Evolutionary conservation across 164 flowering plant species (phyloP).

Genomic region (Vitis rotundifolia): DNA sequence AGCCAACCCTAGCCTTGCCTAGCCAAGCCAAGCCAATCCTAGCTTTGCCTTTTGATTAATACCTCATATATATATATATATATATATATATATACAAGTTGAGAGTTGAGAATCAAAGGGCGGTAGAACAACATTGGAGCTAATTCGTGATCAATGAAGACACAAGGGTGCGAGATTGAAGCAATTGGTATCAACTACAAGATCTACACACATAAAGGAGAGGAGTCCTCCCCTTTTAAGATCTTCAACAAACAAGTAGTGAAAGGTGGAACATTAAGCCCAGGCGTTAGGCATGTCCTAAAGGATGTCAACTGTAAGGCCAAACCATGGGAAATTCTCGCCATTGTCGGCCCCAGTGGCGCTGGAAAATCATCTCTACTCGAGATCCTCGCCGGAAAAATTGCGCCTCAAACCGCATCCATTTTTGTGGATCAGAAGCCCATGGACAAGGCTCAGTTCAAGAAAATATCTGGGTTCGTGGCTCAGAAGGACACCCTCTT

Average conservation of each 20-base stretch:
- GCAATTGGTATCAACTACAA: constrained; percentile 78
- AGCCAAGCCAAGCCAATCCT: no score
- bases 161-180: constrained; percentile 87
- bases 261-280: constrained; percentile 6
- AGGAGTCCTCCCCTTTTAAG: constrained; percentile 31
- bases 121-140: no score
- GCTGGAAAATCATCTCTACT: constrained; percentile 88
- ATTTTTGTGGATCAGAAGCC: constrained; percentile 58
- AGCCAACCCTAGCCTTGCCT: no score
- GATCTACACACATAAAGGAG: constrained; percentile 29
- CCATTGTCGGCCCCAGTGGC: constrained; percentile 94
- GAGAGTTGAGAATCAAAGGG: no score
- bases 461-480: constrained; percentile 81
- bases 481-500: constrained; percentile 84
- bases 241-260: constrained; percentile 28
- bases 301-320: constrained; percentile 64
- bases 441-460: constrained; percentile 53
- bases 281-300: constrained; percentile 42
- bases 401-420: constrained; percentile 47
- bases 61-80: no score
- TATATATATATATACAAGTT: no score
- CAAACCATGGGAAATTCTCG: constrained; percentile 85
- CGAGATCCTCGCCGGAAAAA: constrained; percentile 70
- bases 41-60: no score
- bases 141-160: constrained; percentile 47